Conservation (phyloP, 164 flowering plant species). For the Umbellularia californica region DNA sequence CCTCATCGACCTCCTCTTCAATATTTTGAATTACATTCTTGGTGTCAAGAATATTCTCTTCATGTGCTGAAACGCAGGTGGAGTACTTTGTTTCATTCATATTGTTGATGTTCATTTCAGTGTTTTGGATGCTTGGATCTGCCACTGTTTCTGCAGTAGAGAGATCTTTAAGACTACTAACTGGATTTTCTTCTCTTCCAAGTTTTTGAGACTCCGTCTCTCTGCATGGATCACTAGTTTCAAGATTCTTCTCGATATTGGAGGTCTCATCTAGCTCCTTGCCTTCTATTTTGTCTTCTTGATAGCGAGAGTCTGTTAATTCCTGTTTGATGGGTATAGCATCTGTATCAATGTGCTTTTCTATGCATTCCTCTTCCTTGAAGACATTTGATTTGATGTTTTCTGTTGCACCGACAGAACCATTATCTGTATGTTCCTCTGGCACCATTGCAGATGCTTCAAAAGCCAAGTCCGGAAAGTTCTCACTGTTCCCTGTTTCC, state of each 20-base stretch:
- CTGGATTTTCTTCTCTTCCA: too few species aligned
- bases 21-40: neutral
- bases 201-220: too few species aligned
- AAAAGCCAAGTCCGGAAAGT: neutral
- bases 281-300: slow-evolving; percentile 8
- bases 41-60: neutral
- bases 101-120: neutral
- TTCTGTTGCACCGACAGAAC: neutral
- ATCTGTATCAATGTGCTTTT: neutral
- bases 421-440: neutral
- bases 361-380: neutral
- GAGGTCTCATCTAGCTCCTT: neutral
- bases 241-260: neutral
- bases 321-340: neutral
- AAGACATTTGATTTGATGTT: neutral
- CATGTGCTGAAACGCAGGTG: neutral
- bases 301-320: neutral
- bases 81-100: neutral
- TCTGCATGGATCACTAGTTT: neutral
- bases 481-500: neutral
- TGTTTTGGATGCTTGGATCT: neutral
- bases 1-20: neutral
- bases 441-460: neutral
- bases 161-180: too few species aligned
- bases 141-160: neutral